Evolutionary conservation across 441 rosid genomes (phyloP), one percentile per base, ranked within the genome.

Genomic region (Populus tomentosa): DNA sequence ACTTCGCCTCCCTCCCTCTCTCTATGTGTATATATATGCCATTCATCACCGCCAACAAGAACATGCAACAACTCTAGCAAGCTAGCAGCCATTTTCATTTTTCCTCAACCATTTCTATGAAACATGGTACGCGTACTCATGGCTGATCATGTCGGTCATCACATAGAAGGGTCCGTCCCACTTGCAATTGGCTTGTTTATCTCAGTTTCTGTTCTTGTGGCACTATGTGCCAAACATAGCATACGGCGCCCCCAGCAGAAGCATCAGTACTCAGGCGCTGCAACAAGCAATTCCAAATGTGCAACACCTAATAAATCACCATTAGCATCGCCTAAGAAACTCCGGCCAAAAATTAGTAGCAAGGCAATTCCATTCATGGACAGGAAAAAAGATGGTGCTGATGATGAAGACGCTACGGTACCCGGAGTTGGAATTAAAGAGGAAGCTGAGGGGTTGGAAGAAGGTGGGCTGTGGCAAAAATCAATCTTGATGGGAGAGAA

Each of bases 401-500:
- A 59, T 0, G 81, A 50, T 8, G 35, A 32, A 30, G 80, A 23
- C 24, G 28, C 32, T 1, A 78, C 53, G 28, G 75, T n/a, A n/a
- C 63, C 24, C 11, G 76, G n/a, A 33, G 14, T 2, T 53, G 80
- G 59, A 46, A 70, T 21, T 42, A 53, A 70, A 20, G 76, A 18
- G 4, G 79, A 50, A 5, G 71, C 18, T 32, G 81, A 72, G 18
- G 81, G 75, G 23, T 78, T 68, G 72, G 92, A 88, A 75, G 88
- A 89, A 69, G 86, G 87, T 35, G 92, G 92, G 2, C 81, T 91
- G 73, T 91, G 95, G 94, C 92, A 88, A 73, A 86, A 84, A 81
- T 74, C 84, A 75, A 90, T 91, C 73, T 77, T 90, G 83, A 88
- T 90, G 92, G 95, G 94, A 65, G 93, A 87, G 42, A 90, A 84